A percentile compares a stretch with the other conserved stretches of the same genome.
Conservation (phyloP, 2,329 filamentous ascomycete genomes). For the Fusarium xyrophilum region DNA sequence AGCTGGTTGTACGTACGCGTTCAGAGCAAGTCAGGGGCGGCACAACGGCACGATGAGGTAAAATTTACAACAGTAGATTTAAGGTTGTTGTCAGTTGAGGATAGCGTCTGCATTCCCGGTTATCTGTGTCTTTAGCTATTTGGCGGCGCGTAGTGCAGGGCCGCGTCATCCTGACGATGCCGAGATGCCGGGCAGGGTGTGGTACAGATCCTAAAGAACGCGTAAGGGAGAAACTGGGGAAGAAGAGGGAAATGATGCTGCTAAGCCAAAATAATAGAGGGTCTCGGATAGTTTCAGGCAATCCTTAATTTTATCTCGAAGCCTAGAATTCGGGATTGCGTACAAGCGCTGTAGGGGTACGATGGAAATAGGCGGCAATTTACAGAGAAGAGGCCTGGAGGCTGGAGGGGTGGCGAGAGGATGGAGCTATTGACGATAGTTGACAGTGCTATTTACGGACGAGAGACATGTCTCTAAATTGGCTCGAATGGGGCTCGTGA, state of each 20-base stretch:
- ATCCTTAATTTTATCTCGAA: conserved; percentile 9
- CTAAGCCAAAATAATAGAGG: not conserved
- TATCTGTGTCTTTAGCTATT: conserved; percentile 9
- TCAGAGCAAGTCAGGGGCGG: conserved; percentile 2
- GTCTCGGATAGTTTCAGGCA: not conserved
- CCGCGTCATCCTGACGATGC: conserved; percentile 38
- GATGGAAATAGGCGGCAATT: not conserved
- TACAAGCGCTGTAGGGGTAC: not conserved
- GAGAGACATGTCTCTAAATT: not conserved
- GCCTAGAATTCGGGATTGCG: conserved; percentile 5
- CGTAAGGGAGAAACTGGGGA: conserved; percentile 4
- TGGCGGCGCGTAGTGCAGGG: conserved; percentile 29
- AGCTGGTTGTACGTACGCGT: not conserved
- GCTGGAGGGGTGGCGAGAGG: not conserved
- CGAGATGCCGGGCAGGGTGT: conserved; percentile 28
- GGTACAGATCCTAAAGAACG: not conserved
- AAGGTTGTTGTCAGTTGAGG: conserved; percentile 12
- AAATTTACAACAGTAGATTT: conserved; percentile 10
- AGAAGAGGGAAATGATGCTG: not conserved
- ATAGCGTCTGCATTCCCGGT: conserved; percentile 7
- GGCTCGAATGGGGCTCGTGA: not conserved
- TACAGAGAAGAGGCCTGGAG: not conserved
- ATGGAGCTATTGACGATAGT: not conserved
- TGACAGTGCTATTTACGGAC: not conserved
- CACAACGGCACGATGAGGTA: conserved; percentile 10